Conservation (phyloP, 305 asterid genomes). For the Salvia sclarea region DNA sequence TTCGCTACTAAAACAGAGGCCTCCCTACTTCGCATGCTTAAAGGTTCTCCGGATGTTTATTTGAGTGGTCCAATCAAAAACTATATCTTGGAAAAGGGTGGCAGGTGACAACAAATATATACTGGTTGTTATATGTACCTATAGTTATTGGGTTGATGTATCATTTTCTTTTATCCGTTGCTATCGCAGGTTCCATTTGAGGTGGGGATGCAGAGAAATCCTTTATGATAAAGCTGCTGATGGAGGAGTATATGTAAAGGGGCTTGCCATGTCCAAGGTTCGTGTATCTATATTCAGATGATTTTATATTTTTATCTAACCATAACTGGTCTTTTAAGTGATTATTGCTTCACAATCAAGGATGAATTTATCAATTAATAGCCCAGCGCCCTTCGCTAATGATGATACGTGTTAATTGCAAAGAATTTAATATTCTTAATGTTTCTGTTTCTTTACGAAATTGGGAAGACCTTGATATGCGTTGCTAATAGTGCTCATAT, state of each 20-base stretch:
- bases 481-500: background rate
- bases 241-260: conserved; percentile 71
- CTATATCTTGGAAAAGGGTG: conserved; percentile 85
- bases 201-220: conserved; percentile 99
- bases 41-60: conserved; percentile 96
- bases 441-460: conserved; percentile 10
- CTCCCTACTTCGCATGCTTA: conserved; percentile 96
- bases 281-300: conserved; percentile 23
- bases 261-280: conserved; percentile 96
- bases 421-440: conserved; percentile 8
- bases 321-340: conserved; percentile 4
- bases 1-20: conserved; percentile 99
- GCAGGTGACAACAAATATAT: conserved; percentile 57
- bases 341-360: conserved; percentile 16
- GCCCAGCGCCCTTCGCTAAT: background rate
- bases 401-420: background rate
- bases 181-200: conserved; percentile 78
- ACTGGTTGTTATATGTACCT: conserved; percentile 11
- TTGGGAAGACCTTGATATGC: conserved; percentile 17
- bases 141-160: conserved; percentile 18
- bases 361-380: conserved; percentile 1
- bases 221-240: conserved; percentile 76
- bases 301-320: conserved; percentile 16
- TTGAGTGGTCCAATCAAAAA: conserved; percentile 93
- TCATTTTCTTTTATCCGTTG: conserved; percentile 27